Evolutionary conservation across 768 basidiomycete species (phyloP), one percentile per base, ranked within the genome.

Genomic region (Polyporus arcularius): DNA sequence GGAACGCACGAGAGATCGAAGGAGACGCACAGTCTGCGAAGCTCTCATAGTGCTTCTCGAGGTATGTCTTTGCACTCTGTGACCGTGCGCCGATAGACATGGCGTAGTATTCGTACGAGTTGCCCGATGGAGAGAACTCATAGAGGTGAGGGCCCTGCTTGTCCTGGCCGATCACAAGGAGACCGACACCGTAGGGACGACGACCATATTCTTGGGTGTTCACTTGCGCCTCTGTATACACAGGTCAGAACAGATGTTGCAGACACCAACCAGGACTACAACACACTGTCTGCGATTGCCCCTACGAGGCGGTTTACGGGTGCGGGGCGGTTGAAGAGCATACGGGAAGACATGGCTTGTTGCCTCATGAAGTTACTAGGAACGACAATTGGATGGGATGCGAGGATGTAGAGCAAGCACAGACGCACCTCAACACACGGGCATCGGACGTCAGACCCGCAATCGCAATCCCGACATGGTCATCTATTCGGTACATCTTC

Each of bases 401-500:
- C 30, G 2, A 11, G 26, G 10, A n/a, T 9, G n/a, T 46, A 18
- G 10, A 30, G 32, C 12, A 51, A 14, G n/a, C 4, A 2, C 14
- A 18, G 47, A 74, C 82, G 61, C 65, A 95, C 96, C 94, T 96
- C 68, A 99, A 76, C 2, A 98, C 97, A 73, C 97, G 90, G 46
- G 97, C 97, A 79, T 99, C 97, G 48, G 92, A 95, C 9, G 97
- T 99, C 63, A 99, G 79, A n/a, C 97, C 97, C 53, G 97, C 97
- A 73, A 99, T 98, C 51, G 96, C 96, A 70, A 99, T 94, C n/a
- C 97, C 97, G 67, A 97, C 88, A 78, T 99, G 97, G 75, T 98
- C 95, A 72, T 99, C 97, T 87, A 99, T 96, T 71, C 95, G 85
- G 76, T 96, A 97, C 89, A 98, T 92, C 84, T 99, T 98, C 80